Evolutionary conservation across 2,329 filamentous ascomycete species (phyloP).

Genomic region (Rugonectria rugulosa): DNA sequence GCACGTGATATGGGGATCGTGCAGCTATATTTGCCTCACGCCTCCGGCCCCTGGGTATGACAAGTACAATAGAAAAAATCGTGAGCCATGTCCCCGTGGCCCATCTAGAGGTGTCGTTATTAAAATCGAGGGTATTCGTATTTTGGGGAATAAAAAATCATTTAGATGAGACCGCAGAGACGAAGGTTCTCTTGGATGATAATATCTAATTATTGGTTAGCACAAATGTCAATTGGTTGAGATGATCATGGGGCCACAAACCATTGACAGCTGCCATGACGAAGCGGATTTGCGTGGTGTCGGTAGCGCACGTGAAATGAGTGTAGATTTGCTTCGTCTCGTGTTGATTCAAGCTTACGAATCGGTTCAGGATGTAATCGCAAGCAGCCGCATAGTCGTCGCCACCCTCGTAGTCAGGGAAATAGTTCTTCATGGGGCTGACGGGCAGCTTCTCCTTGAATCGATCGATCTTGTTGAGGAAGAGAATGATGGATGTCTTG

Average conservation of each 20-base stretch:
- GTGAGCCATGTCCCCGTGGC: constrained; percentile 50
- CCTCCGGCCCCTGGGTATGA: constrained; percentile 39
- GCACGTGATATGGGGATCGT: constrained; percentile 27
- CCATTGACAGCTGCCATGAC: constrained; percentile 99
- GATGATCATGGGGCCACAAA: constrained; percentile 52
- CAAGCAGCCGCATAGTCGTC: constrained; percentile 95
- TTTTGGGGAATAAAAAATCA: constrained; percentile 45
- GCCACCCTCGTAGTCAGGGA: constrained; percentile 92
- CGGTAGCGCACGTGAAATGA: constrained; percentile 98
- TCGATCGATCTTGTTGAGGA: constrained; percentile 89
- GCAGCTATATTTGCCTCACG: constrained; percentile 26
- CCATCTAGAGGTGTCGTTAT: constrained; percentile 49
- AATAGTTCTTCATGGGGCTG: constrained; percentile 88
- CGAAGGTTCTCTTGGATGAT: constrained; percentile 99
- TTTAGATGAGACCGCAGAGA: constrained; percentile 94
- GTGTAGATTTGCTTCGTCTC: constrained; percentile 99
- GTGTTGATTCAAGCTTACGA: constrained; percentile 97
- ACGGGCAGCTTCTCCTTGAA: constrained; percentile 86
- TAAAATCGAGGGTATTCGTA: constrained; percentile 54
- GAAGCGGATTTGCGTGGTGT: constrained; percentile 98
- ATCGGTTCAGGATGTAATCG: constrained; percentile 98
- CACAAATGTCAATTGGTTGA: background rate
- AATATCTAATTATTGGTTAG: constrained; percentile 76
- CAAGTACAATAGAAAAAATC: constrained; percentile 46
- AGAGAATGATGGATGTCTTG: constrained; percentile 87